Evolutionary conservation across 371 early-diverging fungal species (phyloP), one percentile per base, ranked within the genome.

Genomic region (Blastocladiella emersonii): DNA sequence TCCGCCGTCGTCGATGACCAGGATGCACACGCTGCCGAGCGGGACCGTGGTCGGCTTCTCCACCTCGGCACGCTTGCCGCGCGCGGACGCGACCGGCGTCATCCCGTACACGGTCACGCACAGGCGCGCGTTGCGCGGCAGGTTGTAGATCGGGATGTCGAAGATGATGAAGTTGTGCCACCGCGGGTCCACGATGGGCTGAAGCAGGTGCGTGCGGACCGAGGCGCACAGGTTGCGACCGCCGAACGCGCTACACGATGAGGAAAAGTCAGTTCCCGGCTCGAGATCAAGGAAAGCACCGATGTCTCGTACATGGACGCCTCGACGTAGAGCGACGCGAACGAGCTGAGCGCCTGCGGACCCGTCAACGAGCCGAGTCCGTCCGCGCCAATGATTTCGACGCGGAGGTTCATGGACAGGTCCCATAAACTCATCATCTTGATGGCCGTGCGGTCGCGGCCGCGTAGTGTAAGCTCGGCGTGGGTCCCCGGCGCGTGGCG

Each of bases 101-200:
- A 12, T 23, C 17, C 63, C 64, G 30, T 48, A 65, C 23, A 65
- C 30, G 17, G 65, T 65, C 35, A 65, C 6, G 3, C 66, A 65
- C 1, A 65, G 10, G 10, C 64, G 36, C 19, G 65, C 64, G 21
- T 34, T 63, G 12, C 48, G 39, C 17, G 65, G 65, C 34, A 65
- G 23, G 43, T 65, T 65, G 44, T 25, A 41, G 39, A 34, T 19
- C 23, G 64, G 36, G 15, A 65, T 4, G 19, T 64, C 65, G 27
- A 65, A 65, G 41, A 34, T 64, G 36, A 65, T 23, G 21, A 27
- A 64, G 30, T 30, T 35, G 27, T 30, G 30, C 48, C 61, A 65
- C 17, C 35, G 44, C 64, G 49, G 39, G 41, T 43, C 56, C 27
- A 30, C 5, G 1, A 23, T 51, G 44, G 35, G 15, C n/a, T 27